These are phyloP conservation scores for Artemisia annua DNA, from an alignment of 129 eudicot species.

Conservation along the genomic window DNA sequence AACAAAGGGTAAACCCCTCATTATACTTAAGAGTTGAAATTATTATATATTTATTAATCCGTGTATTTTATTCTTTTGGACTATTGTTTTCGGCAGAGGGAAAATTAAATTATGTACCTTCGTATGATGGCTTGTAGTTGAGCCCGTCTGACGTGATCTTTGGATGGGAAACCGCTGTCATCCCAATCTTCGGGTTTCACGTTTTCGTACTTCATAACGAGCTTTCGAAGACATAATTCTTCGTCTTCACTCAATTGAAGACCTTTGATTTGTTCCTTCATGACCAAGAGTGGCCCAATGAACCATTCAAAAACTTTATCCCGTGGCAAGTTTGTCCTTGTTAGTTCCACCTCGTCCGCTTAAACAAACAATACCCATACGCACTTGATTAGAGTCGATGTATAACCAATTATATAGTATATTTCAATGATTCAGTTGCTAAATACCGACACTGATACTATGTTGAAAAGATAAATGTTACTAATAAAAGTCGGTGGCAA, in stretches of 20 bases:
- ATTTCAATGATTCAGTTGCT: background rate
- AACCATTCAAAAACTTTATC: constrained; percentile 87
- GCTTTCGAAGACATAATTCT: constrained; percentile 58
- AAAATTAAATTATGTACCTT: constrained; percentile 44
- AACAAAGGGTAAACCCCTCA: too few species aligned
- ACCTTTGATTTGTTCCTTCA: constrained; percentile 87
- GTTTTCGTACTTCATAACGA: constrained; percentile 61
- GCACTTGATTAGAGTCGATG: constrained; percentile 10
- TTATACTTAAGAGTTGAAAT: too few species aligned
- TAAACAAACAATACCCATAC: constrained; percentile 4
- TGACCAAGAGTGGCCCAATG: constrained; percentile 72
- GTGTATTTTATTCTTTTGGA: too few species aligned
- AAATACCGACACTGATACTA: background rate
- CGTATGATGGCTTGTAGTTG: constrained; percentile 83
- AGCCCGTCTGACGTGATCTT: constrained; percentile 74
- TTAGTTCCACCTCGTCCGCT: constrained; percentile 76
- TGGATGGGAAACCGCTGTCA: constrained; percentile 61
- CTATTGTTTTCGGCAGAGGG: too few species aligned
- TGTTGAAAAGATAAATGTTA: too few species aligned
- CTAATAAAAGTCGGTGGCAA: too few species aligned
- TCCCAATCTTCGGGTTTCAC: constrained; percentile 84
- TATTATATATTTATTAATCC: too few species aligned
- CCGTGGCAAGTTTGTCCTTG: constrained; percentile 57
- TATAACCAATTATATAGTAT: too few species aligned
- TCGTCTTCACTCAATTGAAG: constrained; percentile 55